These are phyloP conservation scores for Pythium aquatile DNA, from an alignment of 352 stramenopile genomes.

Conservation along the genomic window DNA sequence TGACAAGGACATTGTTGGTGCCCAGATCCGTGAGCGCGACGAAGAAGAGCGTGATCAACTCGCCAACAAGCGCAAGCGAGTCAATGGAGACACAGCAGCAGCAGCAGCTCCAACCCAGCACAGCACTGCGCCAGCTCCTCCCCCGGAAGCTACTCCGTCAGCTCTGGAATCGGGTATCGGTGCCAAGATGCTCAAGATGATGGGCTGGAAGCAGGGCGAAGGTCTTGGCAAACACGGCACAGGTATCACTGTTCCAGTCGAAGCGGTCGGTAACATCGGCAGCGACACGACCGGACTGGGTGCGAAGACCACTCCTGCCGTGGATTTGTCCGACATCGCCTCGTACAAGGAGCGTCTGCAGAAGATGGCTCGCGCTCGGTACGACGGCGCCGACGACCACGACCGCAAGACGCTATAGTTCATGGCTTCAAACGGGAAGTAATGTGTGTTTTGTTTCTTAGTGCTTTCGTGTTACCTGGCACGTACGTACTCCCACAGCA, in stretches of 20 bases:
- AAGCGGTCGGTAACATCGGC: slow-evolving; percentile 37
- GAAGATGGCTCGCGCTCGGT: slow-evolving; percentile 55
- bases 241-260: slow-evolving; percentile 69
- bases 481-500: neutral
- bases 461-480: neutral
- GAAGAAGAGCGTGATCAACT: slow-evolving; percentile 37
- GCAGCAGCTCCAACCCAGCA: neutral
- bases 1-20: slow-evolving; percentile 61
- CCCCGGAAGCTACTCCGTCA: slow-evolving; percentile 15
- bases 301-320: slow-evolving; percentile 30
- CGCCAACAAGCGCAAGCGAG: slow-evolving; percentile 10
- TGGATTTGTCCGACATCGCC: slow-evolving; percentile 47
- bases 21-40: slow-evolving; percentile 62
- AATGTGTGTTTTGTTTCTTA: neutral
- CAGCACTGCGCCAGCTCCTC: neutral
- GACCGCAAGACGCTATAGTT: slow-evolving; percentile 13
- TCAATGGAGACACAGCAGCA: neutral
- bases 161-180: slow-evolving; percentile 66
- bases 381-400: slow-evolving; percentile 37
- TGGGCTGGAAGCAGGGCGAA: slow-evolving; percentile 85
- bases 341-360: slow-evolving; percentile 68
- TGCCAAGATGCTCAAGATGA: slow-evolving; percentile 87
- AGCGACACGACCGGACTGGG: slow-evolving; percentile 59
- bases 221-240: slow-evolving; percentile 79
- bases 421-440: neutral